Base-by-base conservation (phyloP, 805 yeast genomes). In the Candida cerambycidarum region DNA sequence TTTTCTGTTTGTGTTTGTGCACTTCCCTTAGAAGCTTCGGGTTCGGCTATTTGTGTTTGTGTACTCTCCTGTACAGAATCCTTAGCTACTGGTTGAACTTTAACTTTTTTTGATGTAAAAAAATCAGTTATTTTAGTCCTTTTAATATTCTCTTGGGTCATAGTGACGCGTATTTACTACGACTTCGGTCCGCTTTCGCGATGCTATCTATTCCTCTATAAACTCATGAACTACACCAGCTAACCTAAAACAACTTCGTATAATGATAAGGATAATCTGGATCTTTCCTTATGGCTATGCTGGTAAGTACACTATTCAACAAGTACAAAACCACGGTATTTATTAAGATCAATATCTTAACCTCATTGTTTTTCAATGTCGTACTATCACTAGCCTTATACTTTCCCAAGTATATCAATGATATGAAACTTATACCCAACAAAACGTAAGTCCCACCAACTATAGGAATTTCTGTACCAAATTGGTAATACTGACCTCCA, bases 401-500 rank as follows among this genome's bases (percentile, higher is more conserved):
- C 7, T 44, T 41, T 54, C 62, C 80, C 43, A 54, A 48, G 18
- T 61, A 56, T 4, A 76, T 64, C 33, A 85, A 57, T 0, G 55
- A 40, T 9, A 76, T 53, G n/a, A 77, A 39, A 4, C 71, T 45
- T 0, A 61, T 39, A 0, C 75, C 78, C 49, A 85, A 64, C 0
- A 62, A 51, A 5, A 73, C 48, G 52, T 85, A 86, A 48, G 76
- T 65, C 1, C 53, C 57, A 2, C 78, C 73, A 6, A 83, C 74
- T 2, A 82, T 58, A 4, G 80, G 54, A 3, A 81, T 71, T 56
- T 86, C 95, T 3, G 77, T 62, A 0, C 93, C 92, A 60, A 84
- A 80, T 61, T 85, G 92, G 69, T 80, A 80, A 43, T 74, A 76
- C 3, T 64, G 60, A 3, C 87, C 89, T 11, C 88, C 88, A 44